Evolutionary conservation across 139 green algal species (phyloP), one percentile per base, ranked within the genome.

Genomic region (Helicosporidium sp.): DNA sequence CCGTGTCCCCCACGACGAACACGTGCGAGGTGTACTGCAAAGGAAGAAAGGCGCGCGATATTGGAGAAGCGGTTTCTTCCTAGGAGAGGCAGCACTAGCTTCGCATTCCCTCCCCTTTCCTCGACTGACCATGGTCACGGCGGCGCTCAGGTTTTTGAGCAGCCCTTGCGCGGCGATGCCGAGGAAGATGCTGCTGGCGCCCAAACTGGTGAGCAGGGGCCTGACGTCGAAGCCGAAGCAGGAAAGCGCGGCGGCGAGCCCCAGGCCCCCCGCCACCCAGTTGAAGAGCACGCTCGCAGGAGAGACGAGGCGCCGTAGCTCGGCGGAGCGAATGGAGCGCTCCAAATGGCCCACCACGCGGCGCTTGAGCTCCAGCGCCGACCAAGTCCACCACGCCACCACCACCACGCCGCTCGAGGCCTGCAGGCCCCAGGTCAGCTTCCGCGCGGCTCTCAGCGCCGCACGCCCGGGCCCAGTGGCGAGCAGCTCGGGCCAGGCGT

Each of bases 131-230:
- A 65, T 33, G 4, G 42, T 36, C 37, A 65, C 23, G 28, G 51
- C 49, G 4, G 51, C 26, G 17, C 25, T 50, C 4, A 65, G 15
- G 31, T 65, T 60, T 31, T 23, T 24, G 2, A 52, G 19, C 12
- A 60, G 28, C 15, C 15, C 33, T 16, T 57, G 51, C 1, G 44
- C 46, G 34, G 58, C 58, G 23, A 65, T 44, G 27, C 58, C 58
- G 13, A 65, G 34, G 3, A 49, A 35, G 4, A 65, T 23, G n/a
- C 43, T 50, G 15, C 48, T 34, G 33, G 36, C 58, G 5, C 58
- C 58, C 4, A 58, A 20, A 7, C 44, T 56, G 8, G 58, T 51
- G 15, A 65, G 18, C 26, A 65, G 44, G 18, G 58, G 58, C 3
- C 24, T 26, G 17, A 65, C 47, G 44, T 60, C 43, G 25, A 65